phyloP scores from a whole-genome alignment of 352 stramenopile genomes.

The Globisporangium parvum region DNA sequence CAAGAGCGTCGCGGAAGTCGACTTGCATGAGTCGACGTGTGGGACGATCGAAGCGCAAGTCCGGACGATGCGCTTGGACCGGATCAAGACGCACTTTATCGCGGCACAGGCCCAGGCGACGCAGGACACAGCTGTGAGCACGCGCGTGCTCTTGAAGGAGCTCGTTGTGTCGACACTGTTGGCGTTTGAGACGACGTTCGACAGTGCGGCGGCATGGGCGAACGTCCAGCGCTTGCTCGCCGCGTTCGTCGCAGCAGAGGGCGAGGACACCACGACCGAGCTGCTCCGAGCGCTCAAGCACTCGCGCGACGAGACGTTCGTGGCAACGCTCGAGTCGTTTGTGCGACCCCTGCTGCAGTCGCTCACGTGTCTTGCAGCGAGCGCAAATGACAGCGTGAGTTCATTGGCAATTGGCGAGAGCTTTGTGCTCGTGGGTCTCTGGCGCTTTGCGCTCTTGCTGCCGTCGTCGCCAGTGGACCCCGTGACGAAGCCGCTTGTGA shows the following conservation, averaged over 20 bases:
- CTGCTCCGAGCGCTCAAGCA: conserved; percentile 12
- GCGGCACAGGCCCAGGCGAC: conserved; percentile 12
- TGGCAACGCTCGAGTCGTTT: conserved; percentile 9
- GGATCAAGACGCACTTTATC: conserved; percentile 46
- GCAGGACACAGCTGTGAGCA: conserved; percentile 17
- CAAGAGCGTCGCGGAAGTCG: conserved; percentile 52
- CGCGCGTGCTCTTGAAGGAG: conserved; percentile 28
- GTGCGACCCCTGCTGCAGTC: conserved; percentile 8
- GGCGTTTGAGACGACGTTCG: conserved; percentile 49
- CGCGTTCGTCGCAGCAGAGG: background rate
- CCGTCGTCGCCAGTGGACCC: conserved; percentile 95
- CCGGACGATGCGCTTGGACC: conserved; percentile 34
- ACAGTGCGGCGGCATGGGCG: conserved; percentile 18
- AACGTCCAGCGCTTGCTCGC: conserved; percentile 15
- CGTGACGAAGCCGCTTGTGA: conserved; percentile 90
- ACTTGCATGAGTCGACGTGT: conserved; percentile 52
- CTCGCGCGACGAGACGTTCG: conserved; percentile 14
- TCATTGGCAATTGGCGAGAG: conserved; percentile 43
- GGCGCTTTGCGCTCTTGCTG: conserved; percentile 90
- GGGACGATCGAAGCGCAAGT: conserved; percentile 49
- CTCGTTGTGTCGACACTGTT: conserved; percentile 46
- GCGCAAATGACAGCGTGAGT: background rate
- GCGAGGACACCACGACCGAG: background rate
- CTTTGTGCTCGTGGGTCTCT: conserved; percentile 90
- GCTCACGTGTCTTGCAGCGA: background rate